phyloP scores from a whole-genome alignment of 257 asterid genomes.

The Solanum corneliomulleri region DNA sequence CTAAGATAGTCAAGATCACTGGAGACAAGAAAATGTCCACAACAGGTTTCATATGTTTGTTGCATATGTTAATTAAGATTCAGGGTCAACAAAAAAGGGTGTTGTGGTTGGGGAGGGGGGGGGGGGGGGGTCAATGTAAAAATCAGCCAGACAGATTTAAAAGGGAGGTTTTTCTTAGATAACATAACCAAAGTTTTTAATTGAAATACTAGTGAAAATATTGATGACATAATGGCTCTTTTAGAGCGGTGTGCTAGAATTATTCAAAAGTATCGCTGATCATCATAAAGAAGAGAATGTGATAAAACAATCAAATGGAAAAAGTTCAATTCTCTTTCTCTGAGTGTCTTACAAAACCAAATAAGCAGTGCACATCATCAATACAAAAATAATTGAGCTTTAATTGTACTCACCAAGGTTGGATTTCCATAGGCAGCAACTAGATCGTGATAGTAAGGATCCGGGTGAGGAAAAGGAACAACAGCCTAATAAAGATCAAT shows the following conservation, averaged over 20 bases:
- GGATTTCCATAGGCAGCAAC: conserved; percentile 10
- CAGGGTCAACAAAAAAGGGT: not conserved
- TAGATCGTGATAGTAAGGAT: not conserved
- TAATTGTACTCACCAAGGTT: conserved; percentile 8
- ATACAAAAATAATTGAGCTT: not conserved
- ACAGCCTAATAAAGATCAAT: conserved; percentile 1
- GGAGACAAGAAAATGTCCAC: not conserved
- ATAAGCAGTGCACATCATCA: not conserved
- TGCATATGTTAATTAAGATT: not conserved
- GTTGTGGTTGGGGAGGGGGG: too few species aligned
- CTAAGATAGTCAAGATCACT: not conserved
- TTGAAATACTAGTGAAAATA: not conserved
- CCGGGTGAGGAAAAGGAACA: conserved; percentile 5
- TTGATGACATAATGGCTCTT: not conserved
- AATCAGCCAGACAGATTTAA: not conserved
- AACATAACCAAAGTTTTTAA: not conserved
- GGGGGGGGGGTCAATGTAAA: not conserved
- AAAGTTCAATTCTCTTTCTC: not conserved
- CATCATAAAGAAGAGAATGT: not conserved
- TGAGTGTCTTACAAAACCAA: not conserved
- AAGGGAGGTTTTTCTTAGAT: not conserved
- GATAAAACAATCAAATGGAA: not conserved
- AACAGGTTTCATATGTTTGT: not conserved
- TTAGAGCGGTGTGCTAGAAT: not conserved
- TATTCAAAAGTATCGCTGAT: not conserved